Evolutionary conservation across 2,329 filamentous ascomycete species (phyloP).

Genomic region (Botrytis byssoidea): DNA sequence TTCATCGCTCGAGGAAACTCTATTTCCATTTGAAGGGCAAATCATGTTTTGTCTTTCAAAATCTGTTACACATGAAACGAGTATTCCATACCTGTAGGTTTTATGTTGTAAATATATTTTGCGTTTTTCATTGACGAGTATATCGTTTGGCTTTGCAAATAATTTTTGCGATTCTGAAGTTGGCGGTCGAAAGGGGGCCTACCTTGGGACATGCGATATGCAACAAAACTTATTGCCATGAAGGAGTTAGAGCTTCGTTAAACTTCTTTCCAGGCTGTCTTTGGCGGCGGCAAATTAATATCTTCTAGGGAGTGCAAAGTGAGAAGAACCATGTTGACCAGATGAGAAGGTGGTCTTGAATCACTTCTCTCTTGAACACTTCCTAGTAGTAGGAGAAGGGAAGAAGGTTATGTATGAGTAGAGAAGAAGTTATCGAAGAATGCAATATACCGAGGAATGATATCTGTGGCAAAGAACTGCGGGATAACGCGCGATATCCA

Average conservation of each 20-base stretch:
- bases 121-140: background rate
- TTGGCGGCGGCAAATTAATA: background rate
- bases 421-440: background rate
- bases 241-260: background rate
- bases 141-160: background rate
- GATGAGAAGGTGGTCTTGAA: background rate
- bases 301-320: background rate
- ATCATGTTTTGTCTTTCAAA: background rate
- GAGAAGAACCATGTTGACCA: background rate
- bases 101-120: too few relatives aligned
- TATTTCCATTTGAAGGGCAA: background rate
- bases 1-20: background rate
- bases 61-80: background rate
- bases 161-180: background rate
- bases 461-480: background rate
- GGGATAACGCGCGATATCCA: background rate
- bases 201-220: background rate
- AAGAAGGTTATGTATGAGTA: background rate
- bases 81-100: background rate
- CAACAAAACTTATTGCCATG: background rate
- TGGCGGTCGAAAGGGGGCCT: background rate
- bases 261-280: background rate
- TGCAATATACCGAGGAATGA: background rate
- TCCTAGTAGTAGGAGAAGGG: background rate
- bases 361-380: too few relatives aligned